A percentile compares a stretch with the other conserved stretches of the same genome.
Evolutionary conservation across 306 rosid genomes (phyloP).

Genomic region (Dalbergia cultrata): DNA sequence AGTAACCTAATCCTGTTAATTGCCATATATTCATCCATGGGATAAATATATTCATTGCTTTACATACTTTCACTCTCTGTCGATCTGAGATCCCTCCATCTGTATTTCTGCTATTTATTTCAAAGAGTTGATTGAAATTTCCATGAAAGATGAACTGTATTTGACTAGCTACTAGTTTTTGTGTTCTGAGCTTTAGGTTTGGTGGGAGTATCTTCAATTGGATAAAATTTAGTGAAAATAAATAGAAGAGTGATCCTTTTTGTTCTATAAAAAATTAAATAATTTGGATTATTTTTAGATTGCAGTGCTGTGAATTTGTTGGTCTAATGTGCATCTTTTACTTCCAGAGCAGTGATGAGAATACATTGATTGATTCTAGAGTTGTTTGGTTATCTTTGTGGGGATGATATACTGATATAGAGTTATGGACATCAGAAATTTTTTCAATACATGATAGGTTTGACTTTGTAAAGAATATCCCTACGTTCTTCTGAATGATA

Average conservation of each 20-base stretch:
- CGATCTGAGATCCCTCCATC: neutral
- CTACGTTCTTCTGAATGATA: constrained; percentile 31
- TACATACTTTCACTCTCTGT: neutral
- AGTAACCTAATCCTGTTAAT: constrained; percentile 51
- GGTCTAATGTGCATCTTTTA: neutral
- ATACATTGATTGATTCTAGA: neutral
- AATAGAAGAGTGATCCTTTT: neutral
- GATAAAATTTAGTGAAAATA: neutral
- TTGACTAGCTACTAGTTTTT: constrained; percentile 1
- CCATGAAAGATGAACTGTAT: constrained; percentile 9
- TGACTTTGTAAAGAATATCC: neutral
- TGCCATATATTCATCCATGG: constrained; percentile 16
- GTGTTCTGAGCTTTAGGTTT: constrained; percentile 18
- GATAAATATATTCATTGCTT: neutral
- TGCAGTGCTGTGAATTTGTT: neutral
- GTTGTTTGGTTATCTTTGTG: too few relatives aligned
- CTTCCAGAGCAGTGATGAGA: neutral
- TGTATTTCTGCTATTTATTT: constrained; percentile 24
- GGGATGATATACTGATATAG: too few relatives aligned
- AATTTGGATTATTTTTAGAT: constrained; percentile 19
- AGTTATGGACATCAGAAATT: constrained; percentile 8
- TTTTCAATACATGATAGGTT: neutral
- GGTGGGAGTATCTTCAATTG: constrained; percentile 6
- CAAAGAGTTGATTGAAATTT: constrained; percentile 4
- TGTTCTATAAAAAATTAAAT: constrained; percentile 4